Percentiles rank a stretch among this genome's conserved stretches.
Evolutionary conservation across 257 asterid genomes (phyloP).

Genomic region (Scutellaria baicalensis): DNA sequence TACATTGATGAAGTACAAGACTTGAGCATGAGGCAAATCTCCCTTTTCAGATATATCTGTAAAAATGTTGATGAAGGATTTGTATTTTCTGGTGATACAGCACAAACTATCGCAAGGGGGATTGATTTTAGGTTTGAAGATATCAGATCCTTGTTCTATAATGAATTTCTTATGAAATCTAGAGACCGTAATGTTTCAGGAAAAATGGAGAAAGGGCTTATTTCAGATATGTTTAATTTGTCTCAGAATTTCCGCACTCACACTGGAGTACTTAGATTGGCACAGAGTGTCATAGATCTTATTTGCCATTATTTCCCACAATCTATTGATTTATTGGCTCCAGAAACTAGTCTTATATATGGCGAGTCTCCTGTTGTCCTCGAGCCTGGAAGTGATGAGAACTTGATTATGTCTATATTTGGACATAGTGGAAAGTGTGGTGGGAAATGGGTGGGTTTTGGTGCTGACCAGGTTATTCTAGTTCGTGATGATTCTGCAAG

Average conservation of each 20-base stretch:
- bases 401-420: conserved; percentile 42
- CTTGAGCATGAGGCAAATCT: conserved; percentile 50
- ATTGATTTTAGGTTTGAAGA: conserved; percentile 65
- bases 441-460: conserved; percentile 46
- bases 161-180: conserved; percentile 34
- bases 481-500: conserved; percentile 47
- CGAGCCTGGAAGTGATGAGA: conserved; percentile 42
- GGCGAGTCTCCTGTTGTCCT: conserved; percentile 63
- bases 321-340: conserved; percentile 43
- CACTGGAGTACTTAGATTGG: conserved; percentile 52
- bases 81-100: conserved; percentile 63
- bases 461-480: conserved; percentile 58
- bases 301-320: conserved; percentile 44
- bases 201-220: conserved; percentile 37
- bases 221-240: conserved; percentile 39
- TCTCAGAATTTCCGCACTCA: conserved; percentile 65
- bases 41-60: conserved; percentile 53
- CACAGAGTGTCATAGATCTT: conserved; percentile 56
- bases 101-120: too few relatives aligned
- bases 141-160: conserved; percentile 53
- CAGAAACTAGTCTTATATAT: conserved; percentile 52
- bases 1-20: conserved; percentile 76
- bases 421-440: conserved; percentile 29
- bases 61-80: conserved; percentile 55
- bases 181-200: neutral